Conservation (phyloP, 2,329 filamentous ascomycete genomes). For the Madurella mycetomatis region DNA sequence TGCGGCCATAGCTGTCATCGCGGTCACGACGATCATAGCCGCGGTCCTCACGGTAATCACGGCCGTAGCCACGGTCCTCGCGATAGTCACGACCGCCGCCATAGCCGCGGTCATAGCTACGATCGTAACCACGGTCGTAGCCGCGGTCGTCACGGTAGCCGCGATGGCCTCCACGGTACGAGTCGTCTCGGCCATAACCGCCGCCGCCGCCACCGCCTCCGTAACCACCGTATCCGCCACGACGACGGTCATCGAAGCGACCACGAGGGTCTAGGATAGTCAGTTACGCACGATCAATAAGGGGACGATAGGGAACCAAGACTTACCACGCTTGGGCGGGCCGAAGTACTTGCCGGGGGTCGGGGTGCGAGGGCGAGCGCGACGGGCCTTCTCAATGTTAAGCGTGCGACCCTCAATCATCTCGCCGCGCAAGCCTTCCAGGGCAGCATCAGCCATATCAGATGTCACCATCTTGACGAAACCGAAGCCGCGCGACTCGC, state of each 20-base stretch:
- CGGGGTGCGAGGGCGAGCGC: constrained; percentile 88
- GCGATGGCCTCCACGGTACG: constrained; percentile 46
- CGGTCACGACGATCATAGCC: constrained; percentile 29
- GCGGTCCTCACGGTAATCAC: constrained; percentile 36
- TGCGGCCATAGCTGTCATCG: constrained; percentile 42
- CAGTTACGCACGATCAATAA: constrained; percentile 26
- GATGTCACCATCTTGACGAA: constrained; percentile 99
- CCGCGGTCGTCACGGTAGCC: constrained; percentile 38
- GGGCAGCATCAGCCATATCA: constrained; percentile 93
- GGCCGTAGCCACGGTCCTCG: constrained; percentile 46
- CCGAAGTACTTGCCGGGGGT: constrained; percentile 99
- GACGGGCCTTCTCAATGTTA: constrained; percentile 98
- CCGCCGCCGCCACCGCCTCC: constrained; percentile 30
- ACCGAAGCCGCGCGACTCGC: constrained; percentile 96
- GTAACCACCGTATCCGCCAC: constrained; percentile 53
- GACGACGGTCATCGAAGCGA: constrained; percentile 62
- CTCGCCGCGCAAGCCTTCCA: constrained; percentile 92
- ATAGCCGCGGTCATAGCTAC: constrained; percentile 40
- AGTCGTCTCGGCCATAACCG: constrained; percentile 48
- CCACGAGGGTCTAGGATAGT: constrained; percentile 45
- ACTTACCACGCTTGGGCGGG: constrained; percentile 91
- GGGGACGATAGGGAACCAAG: constrained; percentile 34
- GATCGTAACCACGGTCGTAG: constrained; percentile 50
- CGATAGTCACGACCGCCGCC: constrained; percentile 26
- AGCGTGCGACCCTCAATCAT: constrained; percentile 91